Evolutionary conservation across 495 filamentous ascomycete genomes (phyloP), one percentile per base, ranked within the genome.

Genomic region (Talaromyces thailandensis): DNA sequence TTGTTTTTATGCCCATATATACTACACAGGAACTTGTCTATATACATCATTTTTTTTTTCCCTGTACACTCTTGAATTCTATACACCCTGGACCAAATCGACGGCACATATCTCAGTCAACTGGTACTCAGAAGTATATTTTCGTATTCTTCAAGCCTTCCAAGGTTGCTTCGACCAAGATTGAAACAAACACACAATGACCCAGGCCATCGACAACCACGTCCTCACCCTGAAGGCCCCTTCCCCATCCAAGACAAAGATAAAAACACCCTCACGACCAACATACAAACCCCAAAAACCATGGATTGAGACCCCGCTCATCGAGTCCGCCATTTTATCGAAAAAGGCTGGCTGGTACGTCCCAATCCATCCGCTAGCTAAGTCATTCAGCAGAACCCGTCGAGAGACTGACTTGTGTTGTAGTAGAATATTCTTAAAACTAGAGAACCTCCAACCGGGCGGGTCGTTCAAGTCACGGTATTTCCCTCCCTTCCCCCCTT

Each of bases 391-490:
- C 16, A 16, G 14, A 12, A 29, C 12, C 2, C 24, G 25, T 12
- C 21, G 14, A 51, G 35, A 62, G 1, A 18, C 35, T 40, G 25
- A 62, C 16, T 16, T 24, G 26, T 2, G 45, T 32, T 18, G 12
- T 63, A 84, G 83, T 70, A 81, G 84, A 63, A 84, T 98, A 75
- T 93, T 88, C 74, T 86, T 98, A 67, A 98, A 98, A 71, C 86
- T 97, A 61, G 93, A 98, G 63, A 90, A 90, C 73, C 84, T 93
- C 67, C 93, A 98, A 67, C 93, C 94, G 4, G 88, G 89, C 4
- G 92, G 91, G 52, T 95, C 92, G 9, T 98, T 97, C 86, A 98
- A 97, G 74, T 96, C 92, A 31, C 87, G 88, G 73, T 78, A 73
- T 48, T n/a, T 16, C 40, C 63, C 26, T 31, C 24, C 28, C 53